Evolutionary conservation across 2,329 filamentous ascomycete genomes (phyloP).

Genomic region (Sclerotinia glacialis): DNA sequence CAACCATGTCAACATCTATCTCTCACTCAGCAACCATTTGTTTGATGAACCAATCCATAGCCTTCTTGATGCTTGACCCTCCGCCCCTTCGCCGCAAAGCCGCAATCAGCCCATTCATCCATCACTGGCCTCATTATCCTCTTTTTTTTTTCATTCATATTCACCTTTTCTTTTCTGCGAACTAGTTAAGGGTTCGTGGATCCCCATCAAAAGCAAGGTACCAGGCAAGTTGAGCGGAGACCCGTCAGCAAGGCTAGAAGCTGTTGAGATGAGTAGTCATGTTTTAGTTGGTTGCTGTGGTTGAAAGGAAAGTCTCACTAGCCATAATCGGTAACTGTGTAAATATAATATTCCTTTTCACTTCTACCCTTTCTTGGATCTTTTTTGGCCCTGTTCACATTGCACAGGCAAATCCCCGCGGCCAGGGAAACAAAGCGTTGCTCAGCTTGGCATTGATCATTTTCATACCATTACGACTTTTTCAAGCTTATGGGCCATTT

Average conservation of each 20-base stretch:
- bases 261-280: not conserved
- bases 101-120: not conserved
- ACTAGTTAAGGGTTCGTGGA: constrained; percentile 18
- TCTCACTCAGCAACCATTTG: constrained; percentile 17
- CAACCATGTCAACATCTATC: constrained; percentile 9
- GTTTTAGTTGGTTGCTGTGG: constrained; percentile 15
- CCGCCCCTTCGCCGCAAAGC: not conserved
- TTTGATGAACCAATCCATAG: constrained; percentile 4
- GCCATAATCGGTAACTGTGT: not conserved
- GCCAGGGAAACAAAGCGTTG: not conserved
- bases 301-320: not conserved
- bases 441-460: not conserved
- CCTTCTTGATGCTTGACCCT: not conserved
- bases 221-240: not conserved
- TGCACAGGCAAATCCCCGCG: constrained; percentile 9
- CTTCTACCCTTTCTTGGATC: not conserved
- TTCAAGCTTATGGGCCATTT: not conserved
- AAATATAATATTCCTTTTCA: constrained; percentile 3
- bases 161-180: constrained; percentile 2
- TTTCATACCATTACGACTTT: not conserved
- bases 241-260: constrained; percentile 16
- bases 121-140: not conserved
- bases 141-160: not conserved
- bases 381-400: not conserved
- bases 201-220: constrained; percentile 17